A percentile compares a stretch with the other conserved stretches of the same genome.
Evolutionary conservation across 345 rosid species (phyloP).

Genomic region (Draba incana): DNA sequence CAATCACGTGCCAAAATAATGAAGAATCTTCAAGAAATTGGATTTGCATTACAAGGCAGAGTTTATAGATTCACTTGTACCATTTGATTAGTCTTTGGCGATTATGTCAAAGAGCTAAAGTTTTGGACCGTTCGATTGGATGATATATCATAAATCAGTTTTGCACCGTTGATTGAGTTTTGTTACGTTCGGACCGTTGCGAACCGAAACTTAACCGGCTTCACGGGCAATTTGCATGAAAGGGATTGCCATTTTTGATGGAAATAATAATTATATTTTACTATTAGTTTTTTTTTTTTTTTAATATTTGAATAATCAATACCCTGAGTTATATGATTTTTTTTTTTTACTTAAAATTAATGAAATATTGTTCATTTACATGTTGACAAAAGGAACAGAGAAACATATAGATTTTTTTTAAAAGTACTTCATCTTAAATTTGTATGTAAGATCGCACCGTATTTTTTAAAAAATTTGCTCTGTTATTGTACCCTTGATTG

Average conservation of each 20-base stretch:
- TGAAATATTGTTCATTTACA: too few relatives aligned
- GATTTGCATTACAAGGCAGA: constrained; percentile 62
- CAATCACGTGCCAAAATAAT: constrained; percentile 42
- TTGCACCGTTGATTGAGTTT: not conserved
- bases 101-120: not conserved
- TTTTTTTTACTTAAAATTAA: too few relatives aligned
- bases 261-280: not conserved
- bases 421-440: too few relatives aligned
- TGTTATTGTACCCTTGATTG: too few relatives aligned
- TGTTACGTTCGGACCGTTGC: not conserved
- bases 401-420: too few relatives aligned
- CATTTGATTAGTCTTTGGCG: not conserved
- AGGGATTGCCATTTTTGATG: not conserved
- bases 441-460: too few relatives aligned
- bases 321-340: too few relatives aligned
- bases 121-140: not conserved
- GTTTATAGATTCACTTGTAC: not conserved
- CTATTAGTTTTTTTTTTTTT: too few relatives aligned
- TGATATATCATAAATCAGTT: not conserved
- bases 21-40: constrained; percentile 52
- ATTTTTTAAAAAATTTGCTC: too few relatives aligned
- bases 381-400: too few relatives aligned
- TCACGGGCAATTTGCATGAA: too few relatives aligned
- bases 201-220: not conserved
- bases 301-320: too few relatives aligned